Conservation (phyloP, 2,329 filamentous ascomycete genomes). For the Colletotrichum cuscutae region DNA sequence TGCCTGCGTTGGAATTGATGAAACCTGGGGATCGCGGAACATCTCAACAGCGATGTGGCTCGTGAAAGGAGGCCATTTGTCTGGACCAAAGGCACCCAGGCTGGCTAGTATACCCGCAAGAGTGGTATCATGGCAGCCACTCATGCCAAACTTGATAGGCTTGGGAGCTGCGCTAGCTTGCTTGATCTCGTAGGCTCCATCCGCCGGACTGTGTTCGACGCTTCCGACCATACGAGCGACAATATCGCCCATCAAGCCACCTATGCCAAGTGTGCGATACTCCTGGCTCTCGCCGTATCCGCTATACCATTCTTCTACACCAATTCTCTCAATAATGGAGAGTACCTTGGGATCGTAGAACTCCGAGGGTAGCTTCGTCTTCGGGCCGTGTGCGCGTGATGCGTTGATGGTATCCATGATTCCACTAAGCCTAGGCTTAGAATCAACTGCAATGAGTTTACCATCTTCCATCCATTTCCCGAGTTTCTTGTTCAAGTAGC, state of each 20-base stretch:
- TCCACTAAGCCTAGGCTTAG: constrained; percentile 83
- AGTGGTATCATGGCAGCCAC: constrained; percentile 94
- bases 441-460: constrained; percentile 81
- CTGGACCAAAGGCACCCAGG: constrained; percentile 79
- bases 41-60: constrained; percentile 92
- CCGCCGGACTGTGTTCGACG: constrained; percentile 66
- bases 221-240: constrained; percentile 78
- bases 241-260: constrained; percentile 84
- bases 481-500: constrained; percentile 80
- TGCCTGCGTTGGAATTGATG: constrained; percentile 35
- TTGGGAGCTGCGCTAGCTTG: constrained; percentile 48
- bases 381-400: constrained; percentile 83
- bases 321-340: constrained; percentile 77
- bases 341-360: constrained; percentile 85
- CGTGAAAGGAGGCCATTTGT: constrained; percentile 91
- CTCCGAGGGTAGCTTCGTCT: constrained; percentile 80
- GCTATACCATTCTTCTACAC: constrained; percentile 91
- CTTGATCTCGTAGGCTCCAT: constrained; percentile 61
- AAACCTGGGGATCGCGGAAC: constrained; percentile 68
- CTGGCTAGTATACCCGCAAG: constrained; percentile 82
- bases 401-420: constrained; percentile 96
- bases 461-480: constrained; percentile 87
- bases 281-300: constrained; percentile 87
- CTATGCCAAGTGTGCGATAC: constrained; percentile 91
- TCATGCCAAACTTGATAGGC: constrained; percentile 78